Conservation (phyloP, 306 rosid species). For the Prunus armeniaca region DNA sequence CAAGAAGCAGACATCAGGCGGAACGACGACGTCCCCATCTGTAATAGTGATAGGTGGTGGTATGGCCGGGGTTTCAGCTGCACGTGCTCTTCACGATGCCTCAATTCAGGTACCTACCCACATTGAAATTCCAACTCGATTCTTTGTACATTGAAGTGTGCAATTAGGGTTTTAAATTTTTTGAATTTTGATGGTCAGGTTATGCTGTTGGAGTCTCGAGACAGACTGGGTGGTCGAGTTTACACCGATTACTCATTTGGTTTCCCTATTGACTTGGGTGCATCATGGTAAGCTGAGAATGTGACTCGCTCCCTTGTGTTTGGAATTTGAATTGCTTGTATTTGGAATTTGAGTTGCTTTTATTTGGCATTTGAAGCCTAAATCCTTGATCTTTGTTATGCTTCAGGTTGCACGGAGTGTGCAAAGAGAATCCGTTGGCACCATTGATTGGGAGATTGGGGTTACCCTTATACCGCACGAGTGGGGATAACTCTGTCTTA, state of each 20-base stretch:
- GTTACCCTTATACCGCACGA: conserved; percentile 88
- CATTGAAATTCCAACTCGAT: not conserved
- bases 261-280: conserved; percentile 94
- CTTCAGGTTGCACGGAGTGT: conserved; percentile 95
- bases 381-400: not conserved
- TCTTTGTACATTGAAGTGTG: not conserved
- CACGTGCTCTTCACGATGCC: conserved; percentile 89
- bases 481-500: conserved; percentile 94
- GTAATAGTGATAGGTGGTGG: conserved; percentile 95
- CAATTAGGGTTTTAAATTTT: not conserved
- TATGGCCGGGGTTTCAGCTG: conserved; percentile 92
- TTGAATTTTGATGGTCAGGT: conserved; percentile 50
- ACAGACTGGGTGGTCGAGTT: conserved; percentile 90
- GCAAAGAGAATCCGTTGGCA: conserved; percentile 94
- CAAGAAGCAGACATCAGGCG: conserved; percentile 17
- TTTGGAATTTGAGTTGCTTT: not conserved
- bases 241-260: conserved; percentile 92
- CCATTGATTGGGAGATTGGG: conserved; percentile 90
- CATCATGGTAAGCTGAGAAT: conserved; percentile 70
- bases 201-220: conserved; percentile 80
- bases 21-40: conserved; percentile 63
- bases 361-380: not conserved
- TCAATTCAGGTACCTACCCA: conserved; percentile 74
- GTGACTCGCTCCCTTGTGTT: not conserved
- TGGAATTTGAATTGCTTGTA: not conserved